A percentile compares a stretch with the other conserved stretches of the same genome.
phyloP scores from a whole-genome alignment of 1,139 yeast genomes.

The Yamadazyma atlantica region DNA sequence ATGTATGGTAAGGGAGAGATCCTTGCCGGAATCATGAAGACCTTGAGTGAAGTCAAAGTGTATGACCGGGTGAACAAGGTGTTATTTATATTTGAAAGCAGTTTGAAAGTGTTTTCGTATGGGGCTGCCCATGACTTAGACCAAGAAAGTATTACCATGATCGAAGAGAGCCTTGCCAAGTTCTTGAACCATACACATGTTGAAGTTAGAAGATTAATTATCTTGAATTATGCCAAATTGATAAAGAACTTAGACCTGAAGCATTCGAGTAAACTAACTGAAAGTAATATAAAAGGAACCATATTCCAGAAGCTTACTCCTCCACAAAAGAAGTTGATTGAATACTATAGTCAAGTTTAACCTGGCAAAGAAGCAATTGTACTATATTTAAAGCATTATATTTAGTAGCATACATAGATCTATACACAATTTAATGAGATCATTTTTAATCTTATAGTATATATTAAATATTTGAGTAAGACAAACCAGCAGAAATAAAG shows the following conservation, averaged over 20 bases:
- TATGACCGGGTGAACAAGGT: slow-evolving; percentile 1
- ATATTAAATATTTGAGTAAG: neutral
- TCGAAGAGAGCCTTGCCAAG: slow-evolving; percentile 29
- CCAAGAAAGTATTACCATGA: slow-evolving; percentile 7
- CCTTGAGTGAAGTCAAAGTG: neutral
- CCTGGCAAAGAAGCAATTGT: neutral
- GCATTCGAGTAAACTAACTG: neutral
- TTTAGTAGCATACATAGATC: neutral
- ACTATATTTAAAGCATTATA: neutral
- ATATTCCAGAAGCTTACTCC: slow-evolving; percentile 7
- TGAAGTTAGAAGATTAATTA: slow-evolving; percentile 40
- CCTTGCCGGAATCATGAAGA: neutral
- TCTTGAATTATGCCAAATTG: slow-evolving; percentile 41
- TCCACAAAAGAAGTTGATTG: slow-evolving; percentile 15
- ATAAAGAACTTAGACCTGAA: slow-evolving; percentile 13
- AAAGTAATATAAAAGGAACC: neutral
- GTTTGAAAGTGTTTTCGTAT: slow-evolving; percentile 4
- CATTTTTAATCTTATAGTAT: neutral
- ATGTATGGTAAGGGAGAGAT: slow-evolving; percentile 5
- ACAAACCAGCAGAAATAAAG: neutral
- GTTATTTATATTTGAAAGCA: slow-evolving; percentile 7
- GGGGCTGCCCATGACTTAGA: slow-evolving; percentile 2
- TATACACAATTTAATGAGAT: neutral
- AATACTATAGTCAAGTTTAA: slow-evolving; percentile 11
- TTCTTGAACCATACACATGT: slow-evolving; percentile 33